Percentiles rank a stretch among this genome's conserved stretches.
These are phyloP conservation scores for Coniochaeta pulveracea DNA, from an alignment of 2,329 filamentous ascomycete species.

Conservation along the genomic window DNA sequence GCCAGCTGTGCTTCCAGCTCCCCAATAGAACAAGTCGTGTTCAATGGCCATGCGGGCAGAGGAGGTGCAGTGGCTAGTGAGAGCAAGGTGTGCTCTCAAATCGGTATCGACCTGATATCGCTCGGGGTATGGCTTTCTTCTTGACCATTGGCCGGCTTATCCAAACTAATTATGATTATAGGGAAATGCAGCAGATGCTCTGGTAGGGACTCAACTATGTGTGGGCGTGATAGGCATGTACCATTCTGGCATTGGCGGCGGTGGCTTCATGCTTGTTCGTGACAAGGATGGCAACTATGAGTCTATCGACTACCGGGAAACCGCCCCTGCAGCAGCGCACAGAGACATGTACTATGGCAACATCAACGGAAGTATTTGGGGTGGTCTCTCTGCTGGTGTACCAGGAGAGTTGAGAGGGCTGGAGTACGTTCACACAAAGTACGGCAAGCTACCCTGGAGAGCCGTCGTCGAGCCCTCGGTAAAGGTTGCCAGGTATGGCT, in stretches of 20 bases:
- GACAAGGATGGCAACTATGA: conserved; percentile 66
- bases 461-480: conserved; percentile 65
- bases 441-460: conserved; percentile 62
- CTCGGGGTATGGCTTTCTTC: conserved; percentile 27
- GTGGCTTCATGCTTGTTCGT: conserved; percentile 80
- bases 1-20: not conserved
- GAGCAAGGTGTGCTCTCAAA: conserved; percentile 54
- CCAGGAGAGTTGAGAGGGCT: conserved; percentile 70
- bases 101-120: conserved; percentile 52
- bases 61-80: conserved; percentile 61
- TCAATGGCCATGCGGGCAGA: conserved; percentile 9
- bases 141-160: not conserved
- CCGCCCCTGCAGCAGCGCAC: conserved; percentile 69
- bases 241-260: conserved; percentile 76
- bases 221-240: conserved; percentile 69
- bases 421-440: conserved; percentile 63
- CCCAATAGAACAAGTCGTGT: conserved; percentile 1
- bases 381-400: conserved; percentile 62
- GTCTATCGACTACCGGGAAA: conserved; percentile 81
- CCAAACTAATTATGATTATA: conserved; percentile 13
- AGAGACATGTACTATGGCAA: conserved; percentile 79
- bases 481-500: conserved; percentile 61
- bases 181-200: conserved; percentile 68
- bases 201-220: conserved; percentile 65
- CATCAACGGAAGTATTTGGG: conserved; percentile 51